Base-by-base conservation (phyloP, 768 basidiomycete species). In the Hygrophoropsis aurantiaca region DNA sequence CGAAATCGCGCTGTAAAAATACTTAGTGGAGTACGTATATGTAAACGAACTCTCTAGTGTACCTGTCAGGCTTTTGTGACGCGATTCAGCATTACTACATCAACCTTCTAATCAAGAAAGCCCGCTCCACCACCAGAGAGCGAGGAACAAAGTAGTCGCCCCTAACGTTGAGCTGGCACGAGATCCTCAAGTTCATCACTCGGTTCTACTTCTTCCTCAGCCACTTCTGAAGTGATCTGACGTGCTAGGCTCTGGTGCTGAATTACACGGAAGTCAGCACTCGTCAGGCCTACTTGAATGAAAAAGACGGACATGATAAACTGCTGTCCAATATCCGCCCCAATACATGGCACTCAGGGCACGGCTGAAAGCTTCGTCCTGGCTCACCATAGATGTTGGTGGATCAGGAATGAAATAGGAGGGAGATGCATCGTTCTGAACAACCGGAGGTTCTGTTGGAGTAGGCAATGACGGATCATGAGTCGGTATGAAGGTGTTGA, bases 321-420 rank as follows among this genome's bases (percentile, higher is more conserved):
- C 76, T 1, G 88, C 88, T 2, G 87, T 89, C 88, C 89, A 92
- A 62, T 91, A 92, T 16, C 89, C 90, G 19, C 76, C 74, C 89
- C 90, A 91, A 62, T 91, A 92, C 82, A 86, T 90, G 15, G 90
- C 87, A 24, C 74, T 77, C 58, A 90, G 54, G 4, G 88, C 90
- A 40, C 82, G 81, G 20, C 75, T 71, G 64, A 91, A 91, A 1
- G 87, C 87, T 56, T 91, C 86, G 51, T 91, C 87, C 54, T 78
- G 81, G 52, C 73, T 76, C 15, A 82, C 78, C 62, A 70, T 68
- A 2, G 60, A 53, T 7, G 67, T 72, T 5, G 66, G 54, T 11
- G 66, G 59, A 15, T 61, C 55, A 18, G 71, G 69, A 3, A 66
- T 41, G 44, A 59, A 62, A 33, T 61, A 59, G 9, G 66, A 56